Evolutionary conservation across 1,284 basidiomycete genomes (phyloP), one percentile per base, ranked within the genome.

Genomic region (Phaffia rhodozyma): DNA sequence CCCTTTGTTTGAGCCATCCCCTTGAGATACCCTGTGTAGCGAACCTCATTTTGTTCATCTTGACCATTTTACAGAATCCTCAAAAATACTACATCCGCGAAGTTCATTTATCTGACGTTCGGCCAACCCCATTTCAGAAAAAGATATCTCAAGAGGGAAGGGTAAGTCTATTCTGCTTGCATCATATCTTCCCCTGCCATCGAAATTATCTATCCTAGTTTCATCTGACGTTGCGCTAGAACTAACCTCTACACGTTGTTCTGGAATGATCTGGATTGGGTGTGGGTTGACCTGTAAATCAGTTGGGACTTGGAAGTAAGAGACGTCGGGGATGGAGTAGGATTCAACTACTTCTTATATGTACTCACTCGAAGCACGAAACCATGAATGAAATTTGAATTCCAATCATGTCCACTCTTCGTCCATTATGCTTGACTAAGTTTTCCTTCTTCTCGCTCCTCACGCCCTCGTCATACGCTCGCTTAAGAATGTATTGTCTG

Each of bases 71-170:
- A 1, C 69, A 89, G 87, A 62, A 83, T 89, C 5, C 79, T 91
- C 23, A 79, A 80, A 38, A 75, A 72, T 53, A 78, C 78, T 65
- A 73, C 74, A 18, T 78, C 72, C 1, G 87, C 89, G 0, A 73
- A 79, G 34, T 90, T 92, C 75, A 76, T 91, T 62, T 92, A 92
- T 75, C 78, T 91, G 65, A 92, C 91, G 1, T 91, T 92, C 69
- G 91, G 89, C 5, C 91, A 93, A 72, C 91, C 91, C 0, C 91
- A 94, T 73, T 93, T 93, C 74, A 84, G 90, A 47, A 82, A 82
- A 70, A 81, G 83, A 54, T 91, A 82, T 73, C 74, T 89, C 47
- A 80, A 77, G 20, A 77, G 74, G 66, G 76, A 79, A 27, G 78
- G 64, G 43, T 61, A 57, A 73, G 6, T 83, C 85, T n/a, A 80